phyloP scores from a whole-genome alignment of 345 rosid species.

The Populus nigra region DNA sequence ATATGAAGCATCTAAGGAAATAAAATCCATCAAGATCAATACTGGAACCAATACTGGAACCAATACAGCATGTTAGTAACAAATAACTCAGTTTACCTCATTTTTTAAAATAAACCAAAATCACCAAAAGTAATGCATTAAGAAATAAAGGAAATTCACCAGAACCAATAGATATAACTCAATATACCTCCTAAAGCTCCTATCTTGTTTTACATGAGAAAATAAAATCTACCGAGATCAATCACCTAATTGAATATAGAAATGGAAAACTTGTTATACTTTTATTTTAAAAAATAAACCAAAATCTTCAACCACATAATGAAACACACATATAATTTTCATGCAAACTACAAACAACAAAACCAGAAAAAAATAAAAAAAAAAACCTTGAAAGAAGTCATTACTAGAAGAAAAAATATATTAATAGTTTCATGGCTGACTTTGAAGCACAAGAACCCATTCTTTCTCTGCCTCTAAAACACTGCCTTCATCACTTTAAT shows the following conservation, averaged over 20 bases:
- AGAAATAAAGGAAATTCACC: too few species aligned
- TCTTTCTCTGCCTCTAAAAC: neutral
- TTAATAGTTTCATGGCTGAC: slow-evolving; percentile 33
- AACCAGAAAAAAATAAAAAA: neutral
- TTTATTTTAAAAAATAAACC: too few species aligned
- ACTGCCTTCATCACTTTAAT: slow-evolving; percentile 1
- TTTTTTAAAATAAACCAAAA: too few species aligned
- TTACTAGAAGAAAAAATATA: neutral
- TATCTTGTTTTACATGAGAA: neutral
- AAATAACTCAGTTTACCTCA: too few species aligned
- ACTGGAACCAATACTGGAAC: neutral
- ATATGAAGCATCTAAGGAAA: too few species aligned
- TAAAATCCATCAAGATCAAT: neutral
- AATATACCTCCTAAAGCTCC: neutral
- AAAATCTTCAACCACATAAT: neutral
- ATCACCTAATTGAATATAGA: neutral
- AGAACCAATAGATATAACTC: too few species aligned
- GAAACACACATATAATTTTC: neutral
- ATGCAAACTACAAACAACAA: neutral
- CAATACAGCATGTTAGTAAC: too few species aligned
- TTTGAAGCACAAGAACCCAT: slow-evolving; percentile 56
- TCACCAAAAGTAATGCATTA: too few species aligned
- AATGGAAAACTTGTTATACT: neutral
- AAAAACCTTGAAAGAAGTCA: neutral
- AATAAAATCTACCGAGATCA: neutral